These are phyloP conservation scores for Xylariaceae sp. DNA, from an alignment of 2,329 filamentous ascomycete genomes.

Conservation along the genomic window DNA sequence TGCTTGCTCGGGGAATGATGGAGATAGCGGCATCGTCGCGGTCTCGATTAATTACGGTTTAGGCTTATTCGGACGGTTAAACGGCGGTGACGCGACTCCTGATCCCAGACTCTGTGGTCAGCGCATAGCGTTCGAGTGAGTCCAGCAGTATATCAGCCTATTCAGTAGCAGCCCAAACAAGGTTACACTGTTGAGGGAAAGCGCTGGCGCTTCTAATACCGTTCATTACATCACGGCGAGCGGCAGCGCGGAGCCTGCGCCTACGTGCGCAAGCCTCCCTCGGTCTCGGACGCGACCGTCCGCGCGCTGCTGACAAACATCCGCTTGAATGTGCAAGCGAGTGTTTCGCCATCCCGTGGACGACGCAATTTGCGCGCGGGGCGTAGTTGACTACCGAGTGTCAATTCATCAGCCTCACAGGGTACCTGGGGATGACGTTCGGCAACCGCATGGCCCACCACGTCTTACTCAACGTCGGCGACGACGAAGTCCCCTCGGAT, in stretches of 20 bases:
- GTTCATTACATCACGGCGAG: conserved; percentile 53
- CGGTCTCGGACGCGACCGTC: conserved; percentile 31
- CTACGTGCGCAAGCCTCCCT: conserved; percentile 17
- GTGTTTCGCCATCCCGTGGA: conserved; percentile 49
- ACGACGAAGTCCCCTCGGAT: conserved; percentile 20
- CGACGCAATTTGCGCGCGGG: conserved; percentile 45
- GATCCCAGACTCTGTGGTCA: conserved; percentile 55
- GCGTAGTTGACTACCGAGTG: conserved; percentile 46
- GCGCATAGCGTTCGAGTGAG: conserved; percentile 51
- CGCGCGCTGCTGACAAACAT: conserved; percentile 47
- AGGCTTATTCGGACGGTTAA: conserved; percentile 32
- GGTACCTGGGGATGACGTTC: conserved; percentile 51
- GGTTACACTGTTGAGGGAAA: conserved; percentile 51
- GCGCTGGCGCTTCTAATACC: conserved; percentile 52
- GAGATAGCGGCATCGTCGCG: conserved; percentile 20
- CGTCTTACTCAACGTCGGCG: conserved; percentile 51
- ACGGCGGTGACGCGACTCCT: conserved; percentile 32
- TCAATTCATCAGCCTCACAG: conserved; percentile 54
- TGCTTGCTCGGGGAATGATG: conserved; percentile 13
- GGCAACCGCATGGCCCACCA: conserved; percentile 53
- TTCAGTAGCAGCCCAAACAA: conserved; percentile 46
- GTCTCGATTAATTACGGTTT: conserved; percentile 33
- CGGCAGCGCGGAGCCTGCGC: conserved; percentile 35
- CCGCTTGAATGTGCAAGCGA: conserved; percentile 48
- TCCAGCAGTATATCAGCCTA: conserved; percentile 47